Evolutionary conservation across 192 early-diverging fungal genomes (phyloP), one percentile per base, ranked within the genome.

Genomic region (Linnemannia zychae): DNA sequence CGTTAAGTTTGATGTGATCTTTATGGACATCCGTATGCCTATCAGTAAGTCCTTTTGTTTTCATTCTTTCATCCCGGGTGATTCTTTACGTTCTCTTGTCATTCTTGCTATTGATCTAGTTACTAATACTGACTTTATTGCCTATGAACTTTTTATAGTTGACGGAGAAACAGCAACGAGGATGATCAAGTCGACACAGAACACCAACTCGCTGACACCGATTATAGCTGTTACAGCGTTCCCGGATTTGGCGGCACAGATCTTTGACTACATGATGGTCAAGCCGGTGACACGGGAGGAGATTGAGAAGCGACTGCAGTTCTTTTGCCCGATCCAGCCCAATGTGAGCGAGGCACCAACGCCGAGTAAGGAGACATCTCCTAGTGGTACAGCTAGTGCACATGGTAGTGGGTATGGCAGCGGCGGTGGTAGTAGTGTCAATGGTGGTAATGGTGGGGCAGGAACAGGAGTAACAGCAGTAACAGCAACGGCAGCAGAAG

Each of bases 1-100:
- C 71, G 93, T 97, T 36, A 94, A 93, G 77, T 99, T 96, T 88
- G 97, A 98, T 76, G 89, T 97, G 44, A 97, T 99, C 68, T 98
- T 99, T 77, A 96, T 98, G 95, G 96, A 97, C 74, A 93, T 95
- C 20, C 91, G 94, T 15, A 97, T 98, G 95, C 97, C 97, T n/a
- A 95, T 97, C 48, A 90, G 95, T 97, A 94, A 91, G 92, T 90
- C 16, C 12, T 18, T 75, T 22, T 22, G 22, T 48, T 67, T 40
- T 7, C 57, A 15, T 13, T 31, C 44, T n/a, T n/a, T n/a, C n/a
- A n/a, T n/a, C n/a, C n/a, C n/a, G n/a, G n/a, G n/a, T n/a, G n/a
- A n/a, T 86, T 44, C 20, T 15, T 20, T 36, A 15, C 3, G 20
- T 18, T 78, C 7, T 48, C 0, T 40, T 67, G 74, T n/a, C 49